Conservation (phyloP, 306 rosid species). For the Corylus heterophylla region DNA sequence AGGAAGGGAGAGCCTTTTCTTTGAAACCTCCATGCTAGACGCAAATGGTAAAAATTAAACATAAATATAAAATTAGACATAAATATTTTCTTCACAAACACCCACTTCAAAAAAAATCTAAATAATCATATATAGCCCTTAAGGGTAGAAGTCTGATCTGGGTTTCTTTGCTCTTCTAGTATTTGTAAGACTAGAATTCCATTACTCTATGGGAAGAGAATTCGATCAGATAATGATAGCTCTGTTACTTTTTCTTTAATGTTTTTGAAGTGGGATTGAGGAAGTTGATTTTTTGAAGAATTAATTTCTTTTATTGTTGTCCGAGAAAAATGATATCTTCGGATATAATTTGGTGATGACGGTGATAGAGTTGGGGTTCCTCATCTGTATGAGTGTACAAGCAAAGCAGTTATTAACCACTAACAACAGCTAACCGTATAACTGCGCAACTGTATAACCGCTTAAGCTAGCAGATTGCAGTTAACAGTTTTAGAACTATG, state of each 20-base stretch:
- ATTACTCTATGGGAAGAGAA: background rate
- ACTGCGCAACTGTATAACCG: no score
- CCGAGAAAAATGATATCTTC: conserved; percentile 62
- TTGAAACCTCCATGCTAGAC: background rate
- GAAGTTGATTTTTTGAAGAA: conserved; percentile 9
- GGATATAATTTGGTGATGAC: conserved; percentile 91
- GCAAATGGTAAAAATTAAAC: no score
- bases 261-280: conserved; percentile 10
- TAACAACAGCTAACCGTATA: no score
- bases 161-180: background rate
- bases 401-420: no score
- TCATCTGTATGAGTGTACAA: no score
- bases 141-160: background rate
- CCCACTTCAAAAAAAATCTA: background rate
- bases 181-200: conserved; percentile 5
- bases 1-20: background rate
- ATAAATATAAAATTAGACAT: no score
- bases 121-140: background rate
- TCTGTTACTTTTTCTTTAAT: background rate
- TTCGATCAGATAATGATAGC: background rate
- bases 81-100: background rate
- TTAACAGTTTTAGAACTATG: no score
- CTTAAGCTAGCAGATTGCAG: no score
- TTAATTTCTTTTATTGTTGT: background rate
- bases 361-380: conserved; percentile 80